A percentile compares a stretch with the other conserved stretches of the same genome.
phyloP scores from a whole-genome alignment of 2,329 filamentous ascomycete genomes.

The Ceratocystiopsis sp. region DNA sequence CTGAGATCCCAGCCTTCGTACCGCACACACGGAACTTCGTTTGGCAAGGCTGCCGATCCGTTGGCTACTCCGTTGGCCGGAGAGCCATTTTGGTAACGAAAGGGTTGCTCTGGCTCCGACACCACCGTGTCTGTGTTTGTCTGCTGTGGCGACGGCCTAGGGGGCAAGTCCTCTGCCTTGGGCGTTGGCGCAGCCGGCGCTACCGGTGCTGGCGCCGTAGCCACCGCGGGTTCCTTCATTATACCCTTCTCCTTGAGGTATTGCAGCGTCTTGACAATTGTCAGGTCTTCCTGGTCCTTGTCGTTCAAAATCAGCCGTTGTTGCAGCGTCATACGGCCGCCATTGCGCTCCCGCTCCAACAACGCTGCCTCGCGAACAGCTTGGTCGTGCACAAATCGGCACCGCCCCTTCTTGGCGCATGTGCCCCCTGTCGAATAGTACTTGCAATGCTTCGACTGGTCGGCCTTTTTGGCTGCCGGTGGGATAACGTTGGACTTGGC shows the following conservation, averaged over 20 bases:
- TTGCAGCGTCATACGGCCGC: constrained; percentile 47
- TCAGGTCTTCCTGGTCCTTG: constrained; percentile 50
- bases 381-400: constrained; percentile 52
- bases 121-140: not conserved
- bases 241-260: constrained; percentile 45
- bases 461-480: constrained; percentile 36
- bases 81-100: too few relatives aligned
- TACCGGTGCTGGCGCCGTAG: not conserved
- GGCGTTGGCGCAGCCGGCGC: too few relatives aligned
- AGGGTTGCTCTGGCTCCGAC: too few relatives aligned
- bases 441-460: constrained; percentile 50
- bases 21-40: constrained; percentile 5
- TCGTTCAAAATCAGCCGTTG: constrained; percentile 50
- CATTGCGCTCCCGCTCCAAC: constrained; percentile 45
- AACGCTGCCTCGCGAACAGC: constrained; percentile 45
- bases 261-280: constrained; percentile 47
- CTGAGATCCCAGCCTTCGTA: constrained; percentile 23
- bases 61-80: too few relatives aligned
- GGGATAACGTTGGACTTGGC: constrained; percentile 11
- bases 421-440: constrained; percentile 52
- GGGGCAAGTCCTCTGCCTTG: not conserved
- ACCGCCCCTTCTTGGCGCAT: constrained; percentile 60
- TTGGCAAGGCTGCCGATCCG: too few relatives aligned
- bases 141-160: not conserved
- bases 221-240: constrained; percentile 18